These are phyloP conservation scores for Blastobotrys buckinghamii DNA, from an alignment of 1,139 yeast species.

Conservation along the genomic window DNA sequence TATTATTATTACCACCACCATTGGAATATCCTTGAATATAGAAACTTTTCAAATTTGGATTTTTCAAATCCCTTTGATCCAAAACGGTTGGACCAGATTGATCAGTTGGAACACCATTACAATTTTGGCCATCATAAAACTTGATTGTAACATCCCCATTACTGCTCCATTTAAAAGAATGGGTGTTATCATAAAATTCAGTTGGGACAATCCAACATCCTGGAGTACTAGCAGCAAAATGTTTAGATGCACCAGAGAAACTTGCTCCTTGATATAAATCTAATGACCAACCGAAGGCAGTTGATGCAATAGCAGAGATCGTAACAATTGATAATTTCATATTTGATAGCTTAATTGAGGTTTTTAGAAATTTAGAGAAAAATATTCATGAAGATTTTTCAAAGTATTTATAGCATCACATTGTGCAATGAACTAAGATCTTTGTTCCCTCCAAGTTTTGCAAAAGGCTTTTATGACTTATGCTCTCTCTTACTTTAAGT, in stretches of 20 bases:
- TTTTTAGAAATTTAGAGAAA: too few relatives aligned
- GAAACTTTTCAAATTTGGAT: not conserved
- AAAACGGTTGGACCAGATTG: not conserved
- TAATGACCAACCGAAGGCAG: not conserved
- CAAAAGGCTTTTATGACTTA: too few relatives aligned
- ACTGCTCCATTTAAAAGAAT: not conserved
- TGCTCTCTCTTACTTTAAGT: too few relatives aligned
- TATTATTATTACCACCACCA: too few relatives aligned
- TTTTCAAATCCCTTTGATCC: not conserved
- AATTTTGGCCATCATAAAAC: not conserved
- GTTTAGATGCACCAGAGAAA: not conserved
- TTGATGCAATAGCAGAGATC: not conserved
- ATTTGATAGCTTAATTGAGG: not conserved
- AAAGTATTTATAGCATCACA: too few relatives aligned
- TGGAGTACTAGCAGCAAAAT: not conserved
- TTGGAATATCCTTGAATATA: not conserved
- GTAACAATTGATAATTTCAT: not conserved
- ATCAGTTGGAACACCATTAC: not conserved
- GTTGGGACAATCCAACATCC: not conserved
- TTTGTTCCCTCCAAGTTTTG: too few relatives aligned
- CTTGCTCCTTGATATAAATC: not conserved
- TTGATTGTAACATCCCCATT: not conserved
- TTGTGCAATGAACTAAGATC: too few relatives aligned
- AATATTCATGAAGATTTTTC: too few relatives aligned
- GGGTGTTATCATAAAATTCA: not conserved